Percentiles rank a stretch among this genome's conserved stretches.
phyloP scores from a whole-genome alignment of 2,329 filamentous ascomycete species.

The Bipolaris bicolor region DNA sequence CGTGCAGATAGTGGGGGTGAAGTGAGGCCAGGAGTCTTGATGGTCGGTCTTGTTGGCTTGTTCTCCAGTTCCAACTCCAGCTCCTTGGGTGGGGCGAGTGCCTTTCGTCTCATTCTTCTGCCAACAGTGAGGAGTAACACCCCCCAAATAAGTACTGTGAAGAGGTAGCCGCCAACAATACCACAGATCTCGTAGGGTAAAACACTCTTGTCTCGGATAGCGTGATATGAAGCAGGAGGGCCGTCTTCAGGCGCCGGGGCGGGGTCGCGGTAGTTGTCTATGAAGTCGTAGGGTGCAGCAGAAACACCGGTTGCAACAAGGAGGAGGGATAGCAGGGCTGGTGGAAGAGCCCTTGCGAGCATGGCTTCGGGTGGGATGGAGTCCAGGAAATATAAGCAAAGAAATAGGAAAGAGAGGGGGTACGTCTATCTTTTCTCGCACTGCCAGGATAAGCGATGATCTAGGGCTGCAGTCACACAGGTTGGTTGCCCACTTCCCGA shows the following conservation, averaged over 20 bases:
- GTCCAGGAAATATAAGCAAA: conserved; percentile 9
- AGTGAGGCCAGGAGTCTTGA: conserved; percentile 35
- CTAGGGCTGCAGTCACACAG: conserved; percentile 17
- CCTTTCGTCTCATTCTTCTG: conserved; percentile 51
- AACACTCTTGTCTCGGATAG: conserved; percentile 54
- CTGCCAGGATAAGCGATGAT: conserved; percentile 19
- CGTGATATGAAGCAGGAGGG: conserved; percentile 38
- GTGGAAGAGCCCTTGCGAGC: conserved; percentile 35
- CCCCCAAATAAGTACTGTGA: conserved; percentile 76
- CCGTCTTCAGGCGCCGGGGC: conserved; percentile 39
- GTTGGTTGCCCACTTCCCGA: conserved; percentile 24
- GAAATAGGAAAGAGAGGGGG: conserved; percentile 14
- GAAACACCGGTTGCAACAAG: conserved; percentile 31
- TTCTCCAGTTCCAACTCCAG: conserved; percentile 65
- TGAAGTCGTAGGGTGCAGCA: conserved; percentile 35
- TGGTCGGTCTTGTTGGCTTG: conserved; percentile 31
- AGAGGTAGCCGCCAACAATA: conserved; percentile 81
- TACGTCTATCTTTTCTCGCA: conserved; percentile 15
- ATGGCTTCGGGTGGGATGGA: conserved; percentile 25
- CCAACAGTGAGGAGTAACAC: conserved; percentile 59
- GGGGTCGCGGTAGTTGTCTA: conserved; percentile 35
- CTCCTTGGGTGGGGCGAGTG: conserved; percentile 58
- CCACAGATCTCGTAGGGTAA: conserved; percentile 83
- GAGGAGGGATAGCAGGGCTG: conserved; percentile 35
- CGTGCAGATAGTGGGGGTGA: conserved; percentile 38